Evolutionary conservation across 768 basidiomycete genomes (phyloP).

Genomic region (Stropharia rugosoannulata): DNA sequence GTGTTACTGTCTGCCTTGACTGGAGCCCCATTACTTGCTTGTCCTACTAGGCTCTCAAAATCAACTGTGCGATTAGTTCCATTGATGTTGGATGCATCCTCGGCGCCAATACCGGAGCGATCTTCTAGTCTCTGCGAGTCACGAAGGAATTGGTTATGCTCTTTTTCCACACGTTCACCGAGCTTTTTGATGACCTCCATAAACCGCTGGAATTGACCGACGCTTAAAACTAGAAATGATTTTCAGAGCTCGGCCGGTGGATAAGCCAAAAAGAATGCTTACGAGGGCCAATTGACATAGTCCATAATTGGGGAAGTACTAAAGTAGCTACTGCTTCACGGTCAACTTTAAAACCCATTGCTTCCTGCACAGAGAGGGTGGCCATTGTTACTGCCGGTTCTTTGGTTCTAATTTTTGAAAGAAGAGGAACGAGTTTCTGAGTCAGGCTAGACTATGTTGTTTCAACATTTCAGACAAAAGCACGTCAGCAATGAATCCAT

Average conservation of each 20-base stretch:
- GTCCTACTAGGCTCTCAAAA: constrained; percentile 85
- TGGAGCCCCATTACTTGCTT: constrained; percentile 37
- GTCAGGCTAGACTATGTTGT: constrained; percentile 71
- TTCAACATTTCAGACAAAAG: background rate
- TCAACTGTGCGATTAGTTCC: constrained; percentile 42
- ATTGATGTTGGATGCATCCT: constrained; percentile 44
- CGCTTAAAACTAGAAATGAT: constrained; percentile 56
- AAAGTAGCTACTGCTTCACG: constrained; percentile 88
- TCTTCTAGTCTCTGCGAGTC: constrained; percentile 92
- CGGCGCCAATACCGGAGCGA: constrained; percentile 51
- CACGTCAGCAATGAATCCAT: background rate
- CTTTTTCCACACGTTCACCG: constrained; percentile 86
- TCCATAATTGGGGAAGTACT: constrained; percentile 91
- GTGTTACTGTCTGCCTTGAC: constrained; percentile 45
- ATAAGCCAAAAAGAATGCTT: constrained; percentile 26
- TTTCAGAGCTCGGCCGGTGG: constrained; percentile 5
- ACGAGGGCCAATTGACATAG: constrained; percentile 97
- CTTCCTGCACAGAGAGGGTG: constrained; percentile 87
- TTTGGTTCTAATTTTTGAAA: constrained; percentile 94
- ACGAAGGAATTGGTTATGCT: constrained; percentile 89
- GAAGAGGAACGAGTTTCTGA: constrained; percentile 90
- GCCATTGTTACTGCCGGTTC: constrained; percentile 96
- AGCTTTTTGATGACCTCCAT: constrained; percentile 81
- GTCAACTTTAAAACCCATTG: constrained; percentile 94
- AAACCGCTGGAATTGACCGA: constrained; percentile 89